Evolutionary conservation across 345 rosid species (phyloP).

Genomic region (Moringa oleifera): DNA sequence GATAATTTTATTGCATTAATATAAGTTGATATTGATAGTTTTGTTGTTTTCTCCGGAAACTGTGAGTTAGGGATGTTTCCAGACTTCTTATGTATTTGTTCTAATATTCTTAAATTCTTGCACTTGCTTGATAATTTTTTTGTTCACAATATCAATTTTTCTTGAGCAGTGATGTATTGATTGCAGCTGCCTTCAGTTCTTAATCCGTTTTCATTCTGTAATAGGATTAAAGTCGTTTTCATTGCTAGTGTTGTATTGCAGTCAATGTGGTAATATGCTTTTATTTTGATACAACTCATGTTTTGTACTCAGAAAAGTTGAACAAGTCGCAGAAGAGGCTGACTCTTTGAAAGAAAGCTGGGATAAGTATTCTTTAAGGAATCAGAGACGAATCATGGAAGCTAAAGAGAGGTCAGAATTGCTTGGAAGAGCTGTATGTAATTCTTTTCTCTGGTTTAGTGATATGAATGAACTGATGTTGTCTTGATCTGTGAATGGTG

Average conservation of each 20-base stretch:
- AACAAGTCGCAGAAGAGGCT: constrained; percentile 85
- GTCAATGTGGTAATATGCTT: background rate
- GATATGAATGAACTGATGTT: background rate
- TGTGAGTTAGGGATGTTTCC: too few relatives aligned
- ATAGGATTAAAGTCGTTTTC: background rate
- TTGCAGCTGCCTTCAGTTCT: background rate
- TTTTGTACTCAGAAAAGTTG: constrained; percentile 55
- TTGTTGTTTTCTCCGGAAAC: too few relatives aligned
- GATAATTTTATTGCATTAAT: too few relatives aligned
- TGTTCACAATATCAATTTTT: too few relatives aligned
- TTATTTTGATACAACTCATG: background rate
- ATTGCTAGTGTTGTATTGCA: background rate
- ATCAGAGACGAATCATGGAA: constrained; percentile 61
- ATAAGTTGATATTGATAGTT: too few relatives aligned
- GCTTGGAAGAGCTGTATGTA: constrained; percentile 68
- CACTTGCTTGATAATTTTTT: too few relatives aligned
- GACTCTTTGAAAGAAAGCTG: constrained; percentile 72
- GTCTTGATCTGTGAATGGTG: background rate
- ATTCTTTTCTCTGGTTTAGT: constrained; percentile 4
- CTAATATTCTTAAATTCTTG: too few relatives aligned
- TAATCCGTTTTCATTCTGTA: background rate
- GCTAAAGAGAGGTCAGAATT: constrained; percentile 85
- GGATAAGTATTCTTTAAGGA: constrained; percentile 61
- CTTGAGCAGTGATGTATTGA: background rate
- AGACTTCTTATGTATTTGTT: too few relatives aligned